These are phyloP conservation scores for Sclerotinia borealis DNA, from an alignment of 2,329 filamentous ascomycete species.

Conservation along the genomic window DNA sequence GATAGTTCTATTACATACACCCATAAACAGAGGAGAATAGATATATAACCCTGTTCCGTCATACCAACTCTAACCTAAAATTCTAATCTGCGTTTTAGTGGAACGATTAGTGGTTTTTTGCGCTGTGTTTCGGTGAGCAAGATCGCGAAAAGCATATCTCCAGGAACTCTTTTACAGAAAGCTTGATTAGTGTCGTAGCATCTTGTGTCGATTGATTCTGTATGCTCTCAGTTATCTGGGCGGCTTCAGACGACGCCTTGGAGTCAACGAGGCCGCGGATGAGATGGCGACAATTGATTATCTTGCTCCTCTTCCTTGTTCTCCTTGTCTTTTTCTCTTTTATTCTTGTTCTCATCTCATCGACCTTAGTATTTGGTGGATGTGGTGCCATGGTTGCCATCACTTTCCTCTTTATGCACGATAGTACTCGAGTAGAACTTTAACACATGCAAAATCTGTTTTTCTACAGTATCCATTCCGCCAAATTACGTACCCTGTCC, in stretches of 20 bases:
- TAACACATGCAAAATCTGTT: not conserved
- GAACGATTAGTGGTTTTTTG: not conserved
- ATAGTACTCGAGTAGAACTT: too few relatives aligned
- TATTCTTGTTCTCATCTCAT: not conserved
- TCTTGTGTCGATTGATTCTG: not conserved
- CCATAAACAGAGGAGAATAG: too few relatives aligned
- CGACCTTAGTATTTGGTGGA: not conserved
- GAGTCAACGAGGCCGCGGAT: not conserved
- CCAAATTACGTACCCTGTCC: not conserved
- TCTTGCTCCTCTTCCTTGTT: not conserved
- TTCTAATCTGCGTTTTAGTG: not conserved
- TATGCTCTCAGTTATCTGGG: not conserved
- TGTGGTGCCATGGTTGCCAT: too few relatives aligned
- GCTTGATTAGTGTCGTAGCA: not conserved
- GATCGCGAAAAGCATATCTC: too few relatives aligned
- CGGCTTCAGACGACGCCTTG: not conserved
- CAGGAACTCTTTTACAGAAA: not conserved
- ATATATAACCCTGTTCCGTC: too few relatives aligned
- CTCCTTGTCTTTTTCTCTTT: not conserved
- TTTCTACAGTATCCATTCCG: not conserved
- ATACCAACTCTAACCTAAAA: not conserved
- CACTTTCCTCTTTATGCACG: not conserved
- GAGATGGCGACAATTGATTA: not conserved
- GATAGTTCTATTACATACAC: too few relatives aligned
- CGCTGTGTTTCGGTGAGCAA: too few relatives aligned